Conservation (phyloP, 2,329 filamentous ascomycete genomes). For the Aspergillus nomiae region DNA sequence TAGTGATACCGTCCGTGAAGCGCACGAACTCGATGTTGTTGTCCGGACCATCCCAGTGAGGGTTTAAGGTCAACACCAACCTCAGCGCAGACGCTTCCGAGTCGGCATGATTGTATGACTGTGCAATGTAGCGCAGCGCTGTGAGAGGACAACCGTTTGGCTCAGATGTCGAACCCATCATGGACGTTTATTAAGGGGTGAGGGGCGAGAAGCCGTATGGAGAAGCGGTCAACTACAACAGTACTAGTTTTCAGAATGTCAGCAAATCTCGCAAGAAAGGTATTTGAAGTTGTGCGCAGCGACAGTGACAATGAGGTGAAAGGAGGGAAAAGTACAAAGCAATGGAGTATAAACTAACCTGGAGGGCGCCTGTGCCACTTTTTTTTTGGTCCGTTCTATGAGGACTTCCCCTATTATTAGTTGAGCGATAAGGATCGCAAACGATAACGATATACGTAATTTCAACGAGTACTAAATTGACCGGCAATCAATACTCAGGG, state of each 20-base stretch:
- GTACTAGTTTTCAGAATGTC: neutral
- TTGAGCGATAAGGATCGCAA: constrained; percentile 5
- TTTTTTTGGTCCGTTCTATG: neutral
- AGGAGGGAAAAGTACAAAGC: neutral
- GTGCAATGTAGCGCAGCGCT: constrained; percentile 61
- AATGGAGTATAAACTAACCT: neutral
- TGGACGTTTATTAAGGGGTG: constrained; percentile 6
- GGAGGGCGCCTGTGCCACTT: neutral
- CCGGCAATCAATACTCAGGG: constrained; percentile 19
- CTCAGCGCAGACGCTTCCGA: constrained; percentile 76
- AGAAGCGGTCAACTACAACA: neutral
- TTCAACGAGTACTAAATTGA: constrained; percentile 17
- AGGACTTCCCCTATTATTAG: neutral
- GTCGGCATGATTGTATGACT: constrained; percentile 76
- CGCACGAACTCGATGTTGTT: constrained; percentile 80
- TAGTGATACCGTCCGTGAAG: constrained; percentile 98
- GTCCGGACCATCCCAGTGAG: constrained; percentile 75
- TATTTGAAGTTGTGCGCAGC: neutral
- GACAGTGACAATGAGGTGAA: neutral
- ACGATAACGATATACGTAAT: neutral
- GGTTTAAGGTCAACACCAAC: constrained; percentile 76
- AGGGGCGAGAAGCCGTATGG: neutral
- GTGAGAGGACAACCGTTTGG: constrained; percentile 8
- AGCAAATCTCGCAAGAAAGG: neutral
- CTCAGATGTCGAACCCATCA: constrained; percentile 29